Evolutionary conservation across 2,329 filamentous ascomycete genomes (phyloP).

Genomic region (Fusarium zealandicum): DNA sequence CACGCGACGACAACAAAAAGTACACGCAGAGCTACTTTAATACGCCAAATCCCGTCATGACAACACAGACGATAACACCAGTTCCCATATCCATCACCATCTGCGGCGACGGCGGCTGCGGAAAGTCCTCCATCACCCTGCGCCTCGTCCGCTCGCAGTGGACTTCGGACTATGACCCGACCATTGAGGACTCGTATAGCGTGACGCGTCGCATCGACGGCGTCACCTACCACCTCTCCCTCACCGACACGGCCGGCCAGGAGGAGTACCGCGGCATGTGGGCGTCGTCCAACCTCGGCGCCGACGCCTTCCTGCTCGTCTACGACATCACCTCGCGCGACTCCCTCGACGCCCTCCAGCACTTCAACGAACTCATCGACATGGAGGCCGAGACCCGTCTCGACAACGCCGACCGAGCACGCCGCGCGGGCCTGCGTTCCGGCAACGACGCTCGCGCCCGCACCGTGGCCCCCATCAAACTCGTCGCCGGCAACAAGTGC

Average conservation of each 20-base stretch:
- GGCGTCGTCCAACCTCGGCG: constrained; percentile 78
- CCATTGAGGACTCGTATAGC: constrained; percentile 84
- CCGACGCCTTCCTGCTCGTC: constrained; percentile 84
- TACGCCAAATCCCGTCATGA: constrained; percentile 20
- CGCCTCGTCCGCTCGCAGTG: constrained; percentile 83
- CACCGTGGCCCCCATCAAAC: constrained; percentile 77
- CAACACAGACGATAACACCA: constrained; percentile 44
- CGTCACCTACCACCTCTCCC: constrained; percentile 77
- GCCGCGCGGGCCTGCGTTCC: constrained; percentile 50
- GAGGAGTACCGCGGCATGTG: constrained; percentile 90
- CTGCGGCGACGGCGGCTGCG: constrained; percentile 84
- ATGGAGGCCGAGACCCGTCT: constrained; percentile 77
- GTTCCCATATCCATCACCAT: constrained; percentile 78
- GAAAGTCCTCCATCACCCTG: constrained; percentile 85
- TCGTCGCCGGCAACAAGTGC: constrained; percentile 87
- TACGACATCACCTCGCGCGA: constrained; percentile 81
- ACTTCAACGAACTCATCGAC: constrained; percentile 84
- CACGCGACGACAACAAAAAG: constrained; percentile 7
- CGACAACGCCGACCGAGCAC: constrained; percentile 66
- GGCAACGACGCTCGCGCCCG: constrained; percentile 49
- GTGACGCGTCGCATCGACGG: constrained; percentile 83
- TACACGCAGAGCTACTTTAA: neutral
- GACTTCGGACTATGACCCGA: constrained; percentile 84
- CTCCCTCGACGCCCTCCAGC: constrained; percentile 74
- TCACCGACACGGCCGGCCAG: constrained; percentile 88